Conservation (phyloP, 2,329 filamentous ascomycete genomes). For the Talaromyces amestolkiae region DNA sequence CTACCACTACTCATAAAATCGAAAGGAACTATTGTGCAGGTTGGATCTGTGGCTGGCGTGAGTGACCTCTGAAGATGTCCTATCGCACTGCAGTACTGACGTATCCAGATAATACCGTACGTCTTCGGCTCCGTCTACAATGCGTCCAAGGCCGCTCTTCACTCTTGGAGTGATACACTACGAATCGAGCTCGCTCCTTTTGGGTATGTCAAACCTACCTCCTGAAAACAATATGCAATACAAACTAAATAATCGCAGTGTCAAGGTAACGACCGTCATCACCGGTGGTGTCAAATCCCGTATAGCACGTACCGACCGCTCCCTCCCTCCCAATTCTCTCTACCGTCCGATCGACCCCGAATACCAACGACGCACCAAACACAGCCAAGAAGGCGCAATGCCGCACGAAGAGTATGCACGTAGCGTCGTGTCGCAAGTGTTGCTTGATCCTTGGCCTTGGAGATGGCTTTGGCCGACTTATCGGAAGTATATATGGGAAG, state of each 20-base stretch:
- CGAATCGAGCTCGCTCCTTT: conserved; percentile 57
- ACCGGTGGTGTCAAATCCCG: conserved; percentile 61
- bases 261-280: conserved; percentile 54
- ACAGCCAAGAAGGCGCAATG: conserved; percentile 56
- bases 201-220: conserved; percentile 30
- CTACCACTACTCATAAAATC: conserved; percentile 52
- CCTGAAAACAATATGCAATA: neutral
- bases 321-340: conserved; percentile 48
- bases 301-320: conserved; percentile 54
- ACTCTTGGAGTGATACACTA: conserved; percentile 57
- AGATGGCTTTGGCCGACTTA: conserved; percentile 52
- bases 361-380: conserved; percentile 51
- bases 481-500: conserved; percentile 48
- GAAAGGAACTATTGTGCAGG: conserved; percentile 46
- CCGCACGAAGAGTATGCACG: conserved; percentile 53
- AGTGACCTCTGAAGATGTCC: neutral
- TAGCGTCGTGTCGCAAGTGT: conserved; percentile 54
- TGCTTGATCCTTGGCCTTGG: conserved; percentile 47
- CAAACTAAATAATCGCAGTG: conserved; percentile 29
- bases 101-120: conserved; percentile 35
- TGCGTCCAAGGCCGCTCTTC: conserved; percentile 59
- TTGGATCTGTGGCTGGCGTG: conserved; percentile 46
- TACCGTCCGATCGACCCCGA: conserved; percentile 54
- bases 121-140: conserved; percentile 54
- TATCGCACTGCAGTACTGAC: neutral